phyloP scores from a whole-genome alignment of 257 asterid species.

The Penstemon eatonii region DNA sequence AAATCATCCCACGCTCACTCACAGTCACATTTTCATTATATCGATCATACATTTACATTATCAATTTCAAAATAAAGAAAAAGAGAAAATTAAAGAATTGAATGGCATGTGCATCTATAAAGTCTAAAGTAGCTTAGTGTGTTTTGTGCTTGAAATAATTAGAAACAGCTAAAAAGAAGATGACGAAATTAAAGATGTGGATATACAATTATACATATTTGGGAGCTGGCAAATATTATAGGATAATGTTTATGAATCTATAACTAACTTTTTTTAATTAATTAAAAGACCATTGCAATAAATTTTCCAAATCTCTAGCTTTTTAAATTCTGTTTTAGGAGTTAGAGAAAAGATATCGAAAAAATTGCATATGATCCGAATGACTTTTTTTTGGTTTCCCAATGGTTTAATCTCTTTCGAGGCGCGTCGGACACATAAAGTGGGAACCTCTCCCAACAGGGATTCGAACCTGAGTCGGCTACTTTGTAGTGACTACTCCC shows the following conservation, averaged over 20 bases:
- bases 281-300: background rate
- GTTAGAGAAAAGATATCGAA: no score
- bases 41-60: no score
- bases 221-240: background rate
- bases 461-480: no score
- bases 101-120: background rate
- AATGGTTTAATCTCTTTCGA: no score
- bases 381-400: no score
- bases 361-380: background rate
- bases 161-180: conserved; percentile 1
- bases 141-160: background rate
- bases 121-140: background rate
- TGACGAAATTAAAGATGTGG: background rate
- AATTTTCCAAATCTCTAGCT: no score
- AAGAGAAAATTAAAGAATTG: background rate
- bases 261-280: background rate
- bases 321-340: no score
- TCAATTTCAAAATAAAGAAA: background rate
- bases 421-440: no score
- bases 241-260: background rate
- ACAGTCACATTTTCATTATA: background rate
- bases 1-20: conserved; percentile 21
- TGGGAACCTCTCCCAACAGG: no score
- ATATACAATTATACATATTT: no score
- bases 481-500: no score